Percentiles rank a stretch among this genome's conserved stretches.
phyloP scores from a whole-genome alignment of 2,329 filamentous ascomycete genomes.

The Epichloe sibirici region DNA sequence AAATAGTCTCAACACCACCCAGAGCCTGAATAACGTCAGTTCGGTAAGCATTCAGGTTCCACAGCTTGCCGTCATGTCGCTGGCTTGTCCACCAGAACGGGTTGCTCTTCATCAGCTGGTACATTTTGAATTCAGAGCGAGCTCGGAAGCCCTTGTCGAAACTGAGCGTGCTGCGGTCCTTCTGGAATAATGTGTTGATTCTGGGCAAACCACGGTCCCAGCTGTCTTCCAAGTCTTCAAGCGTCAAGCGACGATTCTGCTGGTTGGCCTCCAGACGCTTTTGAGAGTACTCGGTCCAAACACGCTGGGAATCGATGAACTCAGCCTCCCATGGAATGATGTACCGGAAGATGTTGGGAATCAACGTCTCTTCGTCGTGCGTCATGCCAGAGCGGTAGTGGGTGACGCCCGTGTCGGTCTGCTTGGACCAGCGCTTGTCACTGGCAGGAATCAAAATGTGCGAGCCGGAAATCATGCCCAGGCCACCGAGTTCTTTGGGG shows the following conservation, averaged over 20 bases:
- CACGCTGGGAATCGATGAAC: conserved; percentile 96
- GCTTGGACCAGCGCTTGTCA: conserved; percentile 96
- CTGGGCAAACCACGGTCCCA: conserved; percentile 96
- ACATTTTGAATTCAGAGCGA: conserved; percentile 93
- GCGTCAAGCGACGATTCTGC: conserved; percentile 84
- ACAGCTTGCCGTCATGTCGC: conserved; percentile 90
- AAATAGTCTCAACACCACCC: conserved; percentile 92
- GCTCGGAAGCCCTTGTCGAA: conserved; percentile 98
- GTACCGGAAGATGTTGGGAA: conserved; percentile 98
- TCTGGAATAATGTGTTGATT: conserved; percentile 98
- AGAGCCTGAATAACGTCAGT: conserved; percentile 95
- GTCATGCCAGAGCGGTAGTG: conserved; percentile 98
- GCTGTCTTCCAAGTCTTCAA: conserved; percentile 94
- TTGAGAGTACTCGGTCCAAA: conserved; percentile 98
- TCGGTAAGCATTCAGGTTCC: conserved; percentile 91
- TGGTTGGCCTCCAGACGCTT: conserved; percentile 95
- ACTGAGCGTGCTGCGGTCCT: conserved; percentile 89
- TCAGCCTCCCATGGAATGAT: conserved; percentile 99
- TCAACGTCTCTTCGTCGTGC: conserved; percentile 92
- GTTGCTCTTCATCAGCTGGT: conserved; percentile 98
- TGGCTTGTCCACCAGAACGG: conserved; percentile 99
- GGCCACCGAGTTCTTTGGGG: conserved; percentile 89
- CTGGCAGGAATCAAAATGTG: conserved; percentile 96
- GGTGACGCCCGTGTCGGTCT: conserved; percentile 93
- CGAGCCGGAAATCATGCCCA: conserved; percentile 98